phyloP scores from a whole-genome alignment of 371 early-diverging fungal genomes.

The Aphelidium insulamus region DNA sequence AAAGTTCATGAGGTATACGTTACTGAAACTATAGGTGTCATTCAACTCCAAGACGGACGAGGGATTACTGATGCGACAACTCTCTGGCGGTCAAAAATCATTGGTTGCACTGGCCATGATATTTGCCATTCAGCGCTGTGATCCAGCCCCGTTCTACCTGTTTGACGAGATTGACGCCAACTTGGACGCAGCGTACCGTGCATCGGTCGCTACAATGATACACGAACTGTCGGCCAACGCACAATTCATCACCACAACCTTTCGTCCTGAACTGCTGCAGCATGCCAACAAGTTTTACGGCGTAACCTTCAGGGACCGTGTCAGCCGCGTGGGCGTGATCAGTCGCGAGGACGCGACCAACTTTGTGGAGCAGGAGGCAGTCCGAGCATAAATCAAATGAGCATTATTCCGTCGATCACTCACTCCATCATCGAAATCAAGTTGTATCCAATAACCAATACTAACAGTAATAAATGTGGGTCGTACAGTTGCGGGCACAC shows the following conservation, averaged over 20 bases:
- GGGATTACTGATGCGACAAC: constrained; percentile 78
- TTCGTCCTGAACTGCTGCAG: constrained; percentile 79
- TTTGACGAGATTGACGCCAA: constrained; percentile 99
- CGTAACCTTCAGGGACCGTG: constrained; percentile 74
- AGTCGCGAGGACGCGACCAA: constrained; percentile 37
- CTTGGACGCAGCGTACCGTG: constrained; percentile 87
- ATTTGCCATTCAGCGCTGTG: constrained; percentile 96
- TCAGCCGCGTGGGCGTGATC: constrained; percentile 42
- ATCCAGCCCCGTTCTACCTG: constrained; percentile 97
- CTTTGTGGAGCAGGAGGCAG: constrained; percentile 40
- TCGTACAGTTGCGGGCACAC: no score
- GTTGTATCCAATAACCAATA: no score
- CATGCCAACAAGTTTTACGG: constrained; percentile 89
- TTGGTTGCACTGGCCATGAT: constrained; percentile 93
- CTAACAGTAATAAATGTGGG: no score
- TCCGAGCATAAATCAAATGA: no score
- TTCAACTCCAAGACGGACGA: constrained; percentile 72
- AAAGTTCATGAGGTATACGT: not conserved
- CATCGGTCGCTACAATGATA: constrained; percentile 84
- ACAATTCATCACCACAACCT: constrained; percentile 95
- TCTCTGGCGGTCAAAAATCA: constrained; percentile 98
- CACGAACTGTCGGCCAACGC: constrained; percentile 59
- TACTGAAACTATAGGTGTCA: constrained; percentile 27
- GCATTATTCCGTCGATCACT: no score
- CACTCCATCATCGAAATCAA: no score